phyloP scores from a whole-genome alignment of 2,329 filamentous ascomycete genomes.

The Albophoma yamanashiensis region DNA sequence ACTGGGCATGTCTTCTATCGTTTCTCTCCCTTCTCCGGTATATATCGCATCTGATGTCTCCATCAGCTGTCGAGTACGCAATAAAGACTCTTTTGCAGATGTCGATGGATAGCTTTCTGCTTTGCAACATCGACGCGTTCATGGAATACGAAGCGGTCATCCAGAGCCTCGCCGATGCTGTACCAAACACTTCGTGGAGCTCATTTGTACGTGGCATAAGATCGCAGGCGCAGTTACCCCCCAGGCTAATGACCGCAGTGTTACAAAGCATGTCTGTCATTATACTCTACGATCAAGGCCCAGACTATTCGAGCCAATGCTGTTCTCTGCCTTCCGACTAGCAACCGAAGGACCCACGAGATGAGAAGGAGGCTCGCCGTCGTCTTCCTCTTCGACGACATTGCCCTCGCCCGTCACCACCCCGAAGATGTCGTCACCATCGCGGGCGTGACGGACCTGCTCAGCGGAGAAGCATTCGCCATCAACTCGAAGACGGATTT shows the following conservation, averaged over 20 bases:
- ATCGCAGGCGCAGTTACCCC: not conserved
- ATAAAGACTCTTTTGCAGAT: conserved; percentile 41
- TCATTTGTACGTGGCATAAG: conserved; percentile 26
- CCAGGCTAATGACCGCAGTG: conserved; percentile 29
- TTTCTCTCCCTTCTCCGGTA: conserved; percentile 31
- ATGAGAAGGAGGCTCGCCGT: conserved; percentile 57
- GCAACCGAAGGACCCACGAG: conserved; percentile 38
- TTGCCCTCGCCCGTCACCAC: conserved; percentile 26
- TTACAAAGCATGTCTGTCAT: conserved; percentile 31
- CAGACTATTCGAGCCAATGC: conserved; percentile 46
- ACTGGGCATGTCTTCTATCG: conserved; percentile 34
- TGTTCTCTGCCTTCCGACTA: conserved; percentile 47
- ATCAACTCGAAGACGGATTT: conserved; percentile 54
- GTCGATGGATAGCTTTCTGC: conserved; percentile 40
- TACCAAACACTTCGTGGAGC: conserved; percentile 26
- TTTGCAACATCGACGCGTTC: conserved; percentile 30
- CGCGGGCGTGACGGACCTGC: conserved; percentile 31
- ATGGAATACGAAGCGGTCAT: conserved; percentile 30
- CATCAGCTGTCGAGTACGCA: conserved; percentile 24
- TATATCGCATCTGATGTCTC: conserved; percentile 24
- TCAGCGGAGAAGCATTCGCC: conserved; percentile 38
- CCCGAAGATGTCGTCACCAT: conserved; percentile 32
- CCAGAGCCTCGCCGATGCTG: conserved; percentile 28
- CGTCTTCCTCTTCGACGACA: conserved; percentile 47
- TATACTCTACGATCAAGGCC: conserved; percentile 33